Conservation (phyloP, 73 alveolate species). For the Stentor coeruleus region DNA sequence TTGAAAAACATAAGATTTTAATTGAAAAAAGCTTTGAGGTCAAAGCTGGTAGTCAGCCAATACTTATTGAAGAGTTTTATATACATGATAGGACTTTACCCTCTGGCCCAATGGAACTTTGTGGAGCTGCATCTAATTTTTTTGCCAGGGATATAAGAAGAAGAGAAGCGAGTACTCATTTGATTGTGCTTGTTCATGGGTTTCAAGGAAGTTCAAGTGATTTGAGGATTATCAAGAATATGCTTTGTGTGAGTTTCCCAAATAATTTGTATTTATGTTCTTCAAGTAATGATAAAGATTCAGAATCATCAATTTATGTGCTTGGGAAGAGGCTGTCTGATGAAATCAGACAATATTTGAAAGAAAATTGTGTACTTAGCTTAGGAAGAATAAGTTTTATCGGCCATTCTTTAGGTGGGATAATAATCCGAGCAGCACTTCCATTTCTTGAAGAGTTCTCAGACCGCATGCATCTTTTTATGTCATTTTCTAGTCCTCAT, state of each 20-base stretch:
- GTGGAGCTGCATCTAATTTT: neutral
- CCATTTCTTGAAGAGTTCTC: constrained; percentile 67
- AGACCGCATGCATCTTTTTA: constrained; percentile 77
- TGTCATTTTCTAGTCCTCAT: constrained; percentile 96
- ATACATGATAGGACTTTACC: neutral
- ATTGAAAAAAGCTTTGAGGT: neutral
- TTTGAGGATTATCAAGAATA: constrained; percentile 87
- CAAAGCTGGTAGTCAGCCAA: neutral
- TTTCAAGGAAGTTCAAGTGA: constrained; percentile 96
- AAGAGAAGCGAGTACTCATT: constrained; percentile 43
- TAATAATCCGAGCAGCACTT: constrained; percentile 82
- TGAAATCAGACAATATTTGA: constrained; percentile 74
- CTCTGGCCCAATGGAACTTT: neutral
- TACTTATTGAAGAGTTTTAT: constrained; percentile 8
- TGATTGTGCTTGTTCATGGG: constrained; percentile 96
- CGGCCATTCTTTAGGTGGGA: constrained; percentile 99
- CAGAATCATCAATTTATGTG: constrained; percentile 83
- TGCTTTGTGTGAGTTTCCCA: constrained; percentile 82
- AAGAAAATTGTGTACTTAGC: constrained; percentile 66
- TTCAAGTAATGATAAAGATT: constrained; percentile 80
- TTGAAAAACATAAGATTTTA: neutral
- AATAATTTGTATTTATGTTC: constrained; percentile 84
- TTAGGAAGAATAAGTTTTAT: constrained; percentile 90
- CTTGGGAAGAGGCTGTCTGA: constrained; percentile 92
- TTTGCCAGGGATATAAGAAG: neutral